A percentile compares a stretch with the other conserved stretches of the same genome.
phyloP scores from a whole-genome alignment of 2,329 filamentous ascomycete species.

The Trichophyton equinum region DNA sequence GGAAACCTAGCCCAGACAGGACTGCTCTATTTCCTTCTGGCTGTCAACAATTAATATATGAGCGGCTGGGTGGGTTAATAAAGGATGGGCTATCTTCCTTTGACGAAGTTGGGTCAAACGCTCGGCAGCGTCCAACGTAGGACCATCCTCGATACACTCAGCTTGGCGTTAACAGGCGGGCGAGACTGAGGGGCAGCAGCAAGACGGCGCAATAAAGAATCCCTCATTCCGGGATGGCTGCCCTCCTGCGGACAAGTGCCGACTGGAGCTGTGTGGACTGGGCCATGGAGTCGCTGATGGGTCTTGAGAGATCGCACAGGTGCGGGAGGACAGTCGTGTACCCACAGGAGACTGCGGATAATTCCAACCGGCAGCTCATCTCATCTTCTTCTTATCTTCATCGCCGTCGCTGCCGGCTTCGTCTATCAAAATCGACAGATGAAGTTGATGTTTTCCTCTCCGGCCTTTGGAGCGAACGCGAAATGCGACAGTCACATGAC shows the following conservation, averaged over 20 bases:
- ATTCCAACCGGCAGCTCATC: neutral
- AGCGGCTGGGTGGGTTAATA: neutral
- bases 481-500: too few relatives aligned
- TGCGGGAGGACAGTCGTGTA: neutral
- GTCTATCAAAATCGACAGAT: too few relatives aligned
- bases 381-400: neutral
- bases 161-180: neutral
- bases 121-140: neutral
- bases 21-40: neutral
- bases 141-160: neutral
- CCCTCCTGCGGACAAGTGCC: slow-evolving; percentile 1
- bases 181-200: neutral
- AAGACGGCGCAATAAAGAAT: neutral
- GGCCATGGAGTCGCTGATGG: neutral
- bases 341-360: neutral
- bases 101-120: neutral
- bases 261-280: neutral
- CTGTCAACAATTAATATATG: too few relatives aligned
- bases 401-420: neutral
- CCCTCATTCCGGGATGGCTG: neutral
- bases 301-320: neutral
- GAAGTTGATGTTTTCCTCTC: too few relatives aligned
- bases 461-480: too few relatives aligned
- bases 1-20: neutral
- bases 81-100: neutral